Base-by-base conservation (phyloP, 257 asterid species). In the Anisodus tanguticus region DNA sequence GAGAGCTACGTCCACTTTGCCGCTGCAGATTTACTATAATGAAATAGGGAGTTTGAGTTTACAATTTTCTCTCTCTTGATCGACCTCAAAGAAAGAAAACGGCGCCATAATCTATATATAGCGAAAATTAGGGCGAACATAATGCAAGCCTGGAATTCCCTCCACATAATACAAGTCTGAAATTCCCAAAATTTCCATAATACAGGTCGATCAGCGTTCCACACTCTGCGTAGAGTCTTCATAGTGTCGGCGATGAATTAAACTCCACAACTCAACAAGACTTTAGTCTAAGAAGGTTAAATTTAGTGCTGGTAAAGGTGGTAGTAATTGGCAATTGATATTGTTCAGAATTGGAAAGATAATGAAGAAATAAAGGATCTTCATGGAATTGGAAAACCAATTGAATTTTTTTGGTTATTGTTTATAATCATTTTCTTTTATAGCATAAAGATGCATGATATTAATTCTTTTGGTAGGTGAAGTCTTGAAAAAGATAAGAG, bases 221-320 rank as follows among this genome's bases (percentile, higher is more conserved):
- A 22, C 26, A 22, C 26, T 92, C 87, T 66, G 85, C 84, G 58
- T 89, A 92, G 91, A 93, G 93, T 3, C 68, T 90, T 43, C 91
- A 97, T n/a, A 95, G 92, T 66, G 91, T 78, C 0, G 96, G 96
- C 57, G 91, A 92, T 22, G 26, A 5, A 93, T 94, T 11, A 66
- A 22, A 1, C 92, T 91, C 26, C 26, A 22, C 26, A 22, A 22
- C 26, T 22, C 26, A 22, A 22, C 0, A 1, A 95, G 90, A 43
- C 95, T 89, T 83, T 83, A 86, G 82, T 95, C 98, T 7, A 82
- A 4, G 79, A 82, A 82, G 78, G 74, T 47, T 22, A 82, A 64
- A 15, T 64, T 69, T 13, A 17, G 84, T 51, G 80, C n/a, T 15
- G 83, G 57, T 9, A 81, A 81, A 4, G 76, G 86, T 0, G 53